Percentiles rank a stretch among this genome's conserved stretches.
Evolutionary conservation across 2,329 filamentous ascomycete genomes (phyloP).

Genomic region (Aspergillus novofumigatus): DNA sequence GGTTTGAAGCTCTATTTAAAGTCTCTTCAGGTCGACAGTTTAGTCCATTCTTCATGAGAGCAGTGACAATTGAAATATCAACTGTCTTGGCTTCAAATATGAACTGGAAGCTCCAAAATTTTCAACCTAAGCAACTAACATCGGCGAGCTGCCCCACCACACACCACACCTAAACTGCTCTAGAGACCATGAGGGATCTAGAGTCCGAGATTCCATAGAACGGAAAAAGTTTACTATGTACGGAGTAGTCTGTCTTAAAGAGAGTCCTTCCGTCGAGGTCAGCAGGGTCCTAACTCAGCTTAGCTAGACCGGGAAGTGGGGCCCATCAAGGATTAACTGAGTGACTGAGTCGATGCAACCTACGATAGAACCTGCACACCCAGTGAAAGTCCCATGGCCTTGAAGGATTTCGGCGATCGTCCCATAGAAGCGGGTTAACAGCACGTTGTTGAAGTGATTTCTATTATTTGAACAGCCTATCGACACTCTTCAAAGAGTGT

Average conservation of each 20-base stretch:
- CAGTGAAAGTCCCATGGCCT: conserved; percentile 11
- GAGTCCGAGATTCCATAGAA: background rate
- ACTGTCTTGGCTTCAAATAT: background rate
- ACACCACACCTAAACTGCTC: no score
- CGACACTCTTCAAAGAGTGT: background rate
- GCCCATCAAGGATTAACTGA: conserved; percentile 3
- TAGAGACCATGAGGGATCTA: background rate
- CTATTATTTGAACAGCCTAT: background rate
- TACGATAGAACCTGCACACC: background rate
- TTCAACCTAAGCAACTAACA: background rate
- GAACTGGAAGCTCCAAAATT: background rate
- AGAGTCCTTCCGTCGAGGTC: background rate
- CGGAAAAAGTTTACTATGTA: background rate
- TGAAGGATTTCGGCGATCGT: background rate
- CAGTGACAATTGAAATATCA: background rate
- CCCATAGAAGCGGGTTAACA: conserved; percentile 2
- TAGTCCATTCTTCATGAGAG: background rate
- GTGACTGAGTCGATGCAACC: background rate
- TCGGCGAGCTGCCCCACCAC: background rate
- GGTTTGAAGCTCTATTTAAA: background rate
- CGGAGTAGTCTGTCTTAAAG: no score
- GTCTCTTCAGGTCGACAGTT: background rate
- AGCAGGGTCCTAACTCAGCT: conserved; percentile 2
- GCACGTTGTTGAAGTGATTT: conserved; percentile 11
- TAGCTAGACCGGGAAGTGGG: conserved; percentile 16